These are phyloP conservation scores for Medicago ruthenica DNA, from an alignment of 306 rosid species.

Conservation along the genomic window DNA sequence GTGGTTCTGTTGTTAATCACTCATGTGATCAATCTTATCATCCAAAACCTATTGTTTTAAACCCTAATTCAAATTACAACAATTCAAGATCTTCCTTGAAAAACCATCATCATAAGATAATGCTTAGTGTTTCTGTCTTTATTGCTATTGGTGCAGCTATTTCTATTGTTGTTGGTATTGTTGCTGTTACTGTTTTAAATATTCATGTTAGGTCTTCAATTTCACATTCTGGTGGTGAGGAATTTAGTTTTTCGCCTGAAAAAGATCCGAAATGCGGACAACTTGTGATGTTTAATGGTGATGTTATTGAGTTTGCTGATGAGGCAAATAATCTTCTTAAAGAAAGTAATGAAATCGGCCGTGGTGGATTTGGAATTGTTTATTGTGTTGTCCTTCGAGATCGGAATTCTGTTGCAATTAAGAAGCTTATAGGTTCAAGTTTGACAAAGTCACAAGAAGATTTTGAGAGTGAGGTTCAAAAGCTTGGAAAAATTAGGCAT, in stretches of 20 bases:
- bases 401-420: slow-evolving; percentile 80
- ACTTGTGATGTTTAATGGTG: slow-evolving; percentile 91
- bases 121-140: slow-evolving; percentile 83
- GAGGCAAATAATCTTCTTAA: slow-evolving; percentile 78
- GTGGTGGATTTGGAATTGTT: slow-evolving; percentile 95
- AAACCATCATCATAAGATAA: slow-evolving; percentile 62
- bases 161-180: slow-evolving; percentile 75
- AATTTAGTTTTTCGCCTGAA: slow-evolving; percentile 61
- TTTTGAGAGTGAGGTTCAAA: slow-evolving; percentile 79
- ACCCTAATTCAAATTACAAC: slow-evolving; percentile 81
- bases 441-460: slow-evolving; percentile 75
- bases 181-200: slow-evolving; percentile 74
- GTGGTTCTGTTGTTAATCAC: slow-evolving; percentile 79
- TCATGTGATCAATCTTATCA: slow-evolving; percentile 76
- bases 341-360: slow-evolving; percentile 85
- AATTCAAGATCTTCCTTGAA: slow-evolving; percentile 53
- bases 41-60: slow-evolving; percentile 94
- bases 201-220: slow-evolving; percentile 64
- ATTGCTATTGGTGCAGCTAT: slow-evolving; percentile 93
- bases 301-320: slow-evolving; percentile 69
- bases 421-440: slow-evolving; percentile 75
- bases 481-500: slow-evolving; percentile 74
- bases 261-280: slow-evolving; percentile 75
- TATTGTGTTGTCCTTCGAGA: slow-evolving; percentile 71
- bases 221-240: slow-evolving; percentile 74